phyloP scores from a whole-genome alignment of 495 filamentous ascomycete species.

The Glarea lozoyensis region DNA sequence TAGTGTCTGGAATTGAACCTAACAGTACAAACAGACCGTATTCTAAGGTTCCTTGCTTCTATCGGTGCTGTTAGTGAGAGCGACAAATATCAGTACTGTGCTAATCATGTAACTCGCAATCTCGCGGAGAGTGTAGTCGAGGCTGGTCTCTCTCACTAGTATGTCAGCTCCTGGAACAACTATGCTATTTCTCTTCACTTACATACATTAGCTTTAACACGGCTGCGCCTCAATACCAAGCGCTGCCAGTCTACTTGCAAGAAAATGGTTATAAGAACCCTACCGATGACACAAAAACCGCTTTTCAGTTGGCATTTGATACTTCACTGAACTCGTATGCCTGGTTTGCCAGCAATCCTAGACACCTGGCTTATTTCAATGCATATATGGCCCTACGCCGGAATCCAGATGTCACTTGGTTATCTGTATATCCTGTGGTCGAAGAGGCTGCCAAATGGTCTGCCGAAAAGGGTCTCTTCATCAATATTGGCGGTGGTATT shows the following conservation, averaged over 20 bases:
- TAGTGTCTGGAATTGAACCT: too few relatives aligned
- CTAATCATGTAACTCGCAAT: conserved; percentile 1
- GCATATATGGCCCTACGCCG: background rate
- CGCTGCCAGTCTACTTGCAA: background rate
- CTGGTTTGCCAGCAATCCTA: background rate
- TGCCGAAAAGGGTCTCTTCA: conserved; percentile 25
- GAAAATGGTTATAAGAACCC: conserved; percentile 3
- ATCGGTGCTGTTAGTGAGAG: background rate
- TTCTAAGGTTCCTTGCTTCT: background rate
- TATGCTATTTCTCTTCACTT: too few relatives aligned
- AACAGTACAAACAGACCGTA: background rate
- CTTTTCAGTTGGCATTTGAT: background rate
- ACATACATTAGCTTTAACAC: background rate
- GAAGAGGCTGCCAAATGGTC: background rate
- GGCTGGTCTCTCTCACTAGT: background rate
- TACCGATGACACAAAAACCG: background rate
- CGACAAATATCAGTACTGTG: background rate
- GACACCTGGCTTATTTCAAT: background rate
- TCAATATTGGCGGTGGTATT: conserved; percentile 45
- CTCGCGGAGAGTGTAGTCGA: background rate
- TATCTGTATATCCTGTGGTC: background rate
- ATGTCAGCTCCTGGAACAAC: background rate
- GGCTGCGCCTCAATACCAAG: conserved; percentile 3
- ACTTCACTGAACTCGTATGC: background rate
- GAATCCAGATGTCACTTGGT: background rate